phyloP scores from a whole-genome alignment of 345 rosid species.

The Camelina neglecta region DNA sequence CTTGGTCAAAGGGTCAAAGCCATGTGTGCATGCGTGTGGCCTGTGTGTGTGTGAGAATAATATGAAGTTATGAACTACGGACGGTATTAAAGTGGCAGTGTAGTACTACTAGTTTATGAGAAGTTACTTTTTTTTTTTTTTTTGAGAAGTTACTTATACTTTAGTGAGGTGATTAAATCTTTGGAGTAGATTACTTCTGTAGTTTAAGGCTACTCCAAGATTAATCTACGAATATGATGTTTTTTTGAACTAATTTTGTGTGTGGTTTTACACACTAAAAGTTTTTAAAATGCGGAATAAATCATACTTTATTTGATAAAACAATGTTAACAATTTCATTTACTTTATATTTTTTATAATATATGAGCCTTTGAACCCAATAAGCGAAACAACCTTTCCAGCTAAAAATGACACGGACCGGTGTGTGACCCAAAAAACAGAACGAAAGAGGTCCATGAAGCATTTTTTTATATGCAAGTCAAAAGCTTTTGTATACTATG shows the following conservation, averaged over 20 bases:
- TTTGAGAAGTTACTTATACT: background rate
- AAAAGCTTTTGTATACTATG: constrained; percentile 28
- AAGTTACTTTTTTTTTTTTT: background rate
- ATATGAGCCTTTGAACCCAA: constrained; percentile 16
- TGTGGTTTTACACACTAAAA: background rate
- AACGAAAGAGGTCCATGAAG: constrained; percentile 36
- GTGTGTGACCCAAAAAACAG: constrained; percentile 20
- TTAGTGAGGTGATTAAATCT: background rate
- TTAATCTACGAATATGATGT: background rate
- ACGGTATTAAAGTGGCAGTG: background rate
- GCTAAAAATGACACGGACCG: constrained; percentile 36
- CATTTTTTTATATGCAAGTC: constrained; percentile 41
- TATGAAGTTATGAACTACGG: background rate
- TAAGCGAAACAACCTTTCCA: constrained; percentile 39
- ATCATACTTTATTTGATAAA: background rate
- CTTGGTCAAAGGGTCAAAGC: constrained; percentile 42
- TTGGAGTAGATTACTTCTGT: background rate
- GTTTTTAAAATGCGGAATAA: background rate
- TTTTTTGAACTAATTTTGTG: background rate
- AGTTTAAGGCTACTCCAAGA: no score
- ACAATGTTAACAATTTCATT: background rate
- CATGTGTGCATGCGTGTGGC: constrained; percentile 43
- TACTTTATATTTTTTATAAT: background rate
- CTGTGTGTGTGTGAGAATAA: constrained; percentile 8
- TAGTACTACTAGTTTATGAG: constrained; percentile 3